Conservation (phyloP, 345 rosid species). For the Brassica incana region DNA sequence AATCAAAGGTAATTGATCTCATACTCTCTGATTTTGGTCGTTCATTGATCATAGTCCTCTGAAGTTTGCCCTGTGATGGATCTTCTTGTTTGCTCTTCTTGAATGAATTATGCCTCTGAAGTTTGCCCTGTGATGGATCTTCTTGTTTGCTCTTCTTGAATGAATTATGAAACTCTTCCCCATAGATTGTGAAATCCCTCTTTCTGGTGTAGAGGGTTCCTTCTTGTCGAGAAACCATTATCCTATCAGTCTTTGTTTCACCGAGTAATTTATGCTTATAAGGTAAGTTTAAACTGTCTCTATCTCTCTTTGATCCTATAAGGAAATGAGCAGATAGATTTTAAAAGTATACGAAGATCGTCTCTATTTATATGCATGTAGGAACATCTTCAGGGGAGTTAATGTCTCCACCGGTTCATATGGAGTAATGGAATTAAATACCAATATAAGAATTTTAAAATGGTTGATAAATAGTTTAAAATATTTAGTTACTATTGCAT, state of each 20-base stretch:
- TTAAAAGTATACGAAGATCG: not conserved
- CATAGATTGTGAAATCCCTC: conserved; percentile 29
- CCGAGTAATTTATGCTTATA: not conserved
- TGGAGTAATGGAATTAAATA: conserved; percentile 34
- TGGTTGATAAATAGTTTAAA: conserved; percentile 5
- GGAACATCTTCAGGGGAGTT: conserved; percentile 37
- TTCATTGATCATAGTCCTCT: conserved; percentile 7
- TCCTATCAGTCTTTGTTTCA: not conserved
- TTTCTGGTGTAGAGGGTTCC: conserved; percentile 35
- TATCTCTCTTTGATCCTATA: conserved; percentile 19
- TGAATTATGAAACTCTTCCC: conserved; percentile 32
- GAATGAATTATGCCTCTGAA: conserved; percentile 26
- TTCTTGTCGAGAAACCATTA: conserved; percentile 39
- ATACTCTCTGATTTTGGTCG: conserved; percentile 24
- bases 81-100: conserved; percentile 38
- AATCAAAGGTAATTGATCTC: conserved; percentile 33
- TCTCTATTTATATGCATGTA: conserved; percentile 30
- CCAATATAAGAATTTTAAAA: not conserved
- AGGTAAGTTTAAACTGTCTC: not conserved
- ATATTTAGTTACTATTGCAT: not conserved
- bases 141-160: conserved; percentile 37
- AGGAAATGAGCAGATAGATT: conserved; percentile 27
- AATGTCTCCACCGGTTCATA: conserved; percentile 40
- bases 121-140: conserved; percentile 30
- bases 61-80: conserved; percentile 27